These are phyloP conservation scores for Cystofilobasidium capitatum DNA, from an alignment of 768 basidiomycete genomes.

Conservation along the genomic window DNA sequence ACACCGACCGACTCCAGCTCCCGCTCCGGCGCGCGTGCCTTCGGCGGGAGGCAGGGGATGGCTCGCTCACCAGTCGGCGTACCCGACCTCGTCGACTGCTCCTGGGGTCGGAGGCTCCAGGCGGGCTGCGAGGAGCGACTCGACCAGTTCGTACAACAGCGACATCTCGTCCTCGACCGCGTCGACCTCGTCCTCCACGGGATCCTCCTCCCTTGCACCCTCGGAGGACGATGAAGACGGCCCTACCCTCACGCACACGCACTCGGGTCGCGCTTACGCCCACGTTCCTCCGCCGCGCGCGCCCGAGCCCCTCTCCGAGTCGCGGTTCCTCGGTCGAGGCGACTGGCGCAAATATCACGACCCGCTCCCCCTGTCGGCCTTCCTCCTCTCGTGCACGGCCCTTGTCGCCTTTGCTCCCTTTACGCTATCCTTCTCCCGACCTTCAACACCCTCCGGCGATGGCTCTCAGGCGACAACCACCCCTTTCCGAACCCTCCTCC, in stretches of 20 bases:
- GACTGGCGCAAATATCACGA: background rate
- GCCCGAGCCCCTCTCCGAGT: background rate
- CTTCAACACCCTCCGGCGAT: background rate
- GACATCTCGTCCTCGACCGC: background rate
- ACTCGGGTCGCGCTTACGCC: background rate
- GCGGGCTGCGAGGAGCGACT: background rate
- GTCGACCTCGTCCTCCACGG: background rate
- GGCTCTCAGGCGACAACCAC: background rate
- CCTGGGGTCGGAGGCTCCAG: background rate
- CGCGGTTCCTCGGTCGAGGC: background rate
- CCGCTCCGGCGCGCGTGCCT: background rate
- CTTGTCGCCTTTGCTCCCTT: background rate
- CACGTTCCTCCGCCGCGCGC: background rate
- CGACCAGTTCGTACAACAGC: background rate
- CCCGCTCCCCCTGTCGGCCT: background rate
- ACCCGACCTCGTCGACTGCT: background rate
- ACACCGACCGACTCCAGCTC: background rate
- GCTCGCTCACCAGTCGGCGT: constrained; percentile 4
- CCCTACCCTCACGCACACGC: background rate
- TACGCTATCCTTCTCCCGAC: background rate
- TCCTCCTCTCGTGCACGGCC: background rate
- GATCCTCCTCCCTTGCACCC: background rate
- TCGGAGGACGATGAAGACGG: background rate
- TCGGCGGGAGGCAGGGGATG: background rate
- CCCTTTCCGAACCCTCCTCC: constrained; percentile 26